Evolutionary conservation across 2,329 filamentous ascomycete genomes (phyloP).

Genomic region (Aspergillus pseudotamarii): DNA sequence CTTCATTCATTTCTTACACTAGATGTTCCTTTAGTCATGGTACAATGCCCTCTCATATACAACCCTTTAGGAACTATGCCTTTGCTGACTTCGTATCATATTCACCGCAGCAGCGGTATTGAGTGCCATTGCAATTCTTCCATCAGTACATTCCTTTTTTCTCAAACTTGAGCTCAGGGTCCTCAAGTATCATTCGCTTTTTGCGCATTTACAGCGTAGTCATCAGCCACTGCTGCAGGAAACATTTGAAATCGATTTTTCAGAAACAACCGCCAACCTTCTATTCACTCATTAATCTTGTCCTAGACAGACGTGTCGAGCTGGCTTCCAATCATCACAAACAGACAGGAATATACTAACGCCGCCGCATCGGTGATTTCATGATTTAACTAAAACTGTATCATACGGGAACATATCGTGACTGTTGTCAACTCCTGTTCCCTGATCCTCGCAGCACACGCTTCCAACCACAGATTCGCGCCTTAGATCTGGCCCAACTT

Average conservation of each 20-base stretch:
- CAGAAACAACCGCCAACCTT: conserved; percentile 4
- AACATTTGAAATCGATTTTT: conserved; percentile 7
- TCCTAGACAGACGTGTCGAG: conserved; percentile 15
- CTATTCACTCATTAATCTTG: conserved; percentile 9
- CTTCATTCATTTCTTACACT: conserved; percentile 23
- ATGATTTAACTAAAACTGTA: conserved; percentile 7
- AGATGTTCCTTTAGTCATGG: conserved; percentile 17
- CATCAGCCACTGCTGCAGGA: conserved; percentile 4
- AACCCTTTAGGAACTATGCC: conserved; percentile 6
- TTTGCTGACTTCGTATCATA: conserved; percentile 10
- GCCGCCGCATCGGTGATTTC: not conserved
- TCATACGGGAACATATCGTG: conserved; percentile 1
- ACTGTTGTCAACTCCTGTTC: not conserved
- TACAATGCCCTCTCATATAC: conserved; percentile 19
- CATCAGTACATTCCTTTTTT: conserved; percentile 22
- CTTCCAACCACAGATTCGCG: conserved; percentile 17
- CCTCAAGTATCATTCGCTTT: conserved; percentile 20
- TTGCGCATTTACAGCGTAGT: conserved; percentile 1
- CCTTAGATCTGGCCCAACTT: conserved; percentile 16
- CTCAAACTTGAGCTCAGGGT: conserved; percentile 22
- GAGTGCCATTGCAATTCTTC: conserved; percentile 31
- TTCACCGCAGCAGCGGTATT: conserved; percentile 32
- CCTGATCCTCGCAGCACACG: conserved; percentile 22
- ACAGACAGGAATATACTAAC: not conserved
- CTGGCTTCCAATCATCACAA: conserved; percentile 10